Conservation (phyloP, 495 filamentous ascomycete species). For the Xylaria bambusicola region DNA sequence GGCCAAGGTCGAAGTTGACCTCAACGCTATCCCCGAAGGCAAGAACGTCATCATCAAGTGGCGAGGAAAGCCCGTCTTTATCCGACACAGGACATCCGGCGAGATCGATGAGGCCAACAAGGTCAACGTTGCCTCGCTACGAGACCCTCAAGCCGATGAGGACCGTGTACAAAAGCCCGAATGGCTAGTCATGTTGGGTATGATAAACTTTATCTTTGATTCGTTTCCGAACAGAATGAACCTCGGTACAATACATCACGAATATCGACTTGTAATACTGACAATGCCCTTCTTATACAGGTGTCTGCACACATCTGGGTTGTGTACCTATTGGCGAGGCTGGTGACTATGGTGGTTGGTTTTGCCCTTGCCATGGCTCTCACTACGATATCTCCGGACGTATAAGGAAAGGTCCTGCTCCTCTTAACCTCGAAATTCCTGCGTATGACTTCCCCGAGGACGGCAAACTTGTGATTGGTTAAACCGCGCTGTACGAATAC, state of each 20-base stretch:
- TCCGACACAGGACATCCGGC: constrained; percentile 90
- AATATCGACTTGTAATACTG: constrained; percentile 18
- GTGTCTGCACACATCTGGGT: constrained; percentile 98
- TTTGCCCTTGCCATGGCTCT: constrained; percentile 99
- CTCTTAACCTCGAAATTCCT: constrained; percentile 95
- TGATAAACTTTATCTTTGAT: constrained; percentile 27
- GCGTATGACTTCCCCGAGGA: constrained; percentile 84
- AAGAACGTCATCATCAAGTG: constrained; percentile 99
- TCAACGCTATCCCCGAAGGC: constrained; percentile 90
- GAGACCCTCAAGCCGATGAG: constrained; percentile 87
- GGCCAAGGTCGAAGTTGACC: constrained; percentile 98
- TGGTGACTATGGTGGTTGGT: constrained; percentile 98
- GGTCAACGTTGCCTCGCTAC: constrained; percentile 71
- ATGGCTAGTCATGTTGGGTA: constrained; percentile 99
- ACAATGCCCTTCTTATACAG: too few species aligned
- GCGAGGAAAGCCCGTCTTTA: constrained; percentile 99
- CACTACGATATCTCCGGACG: constrained; percentile 99
- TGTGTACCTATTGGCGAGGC: constrained; percentile 99
- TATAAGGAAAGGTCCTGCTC: constrained; percentile 92
- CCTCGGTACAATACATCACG: neutral
- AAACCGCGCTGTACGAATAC: constrained; percentile 40
- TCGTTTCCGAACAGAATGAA: too few species aligned
- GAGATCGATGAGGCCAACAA: constrained; percentile 86
- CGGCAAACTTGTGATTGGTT: constrained; percentile 78
- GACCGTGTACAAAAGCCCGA: constrained; percentile 97